These are phyloP conservation scores for Trametes sp. DNA, from an alignment of 1,284 basidiomycete species.

Conservation along the genomic window DNA sequence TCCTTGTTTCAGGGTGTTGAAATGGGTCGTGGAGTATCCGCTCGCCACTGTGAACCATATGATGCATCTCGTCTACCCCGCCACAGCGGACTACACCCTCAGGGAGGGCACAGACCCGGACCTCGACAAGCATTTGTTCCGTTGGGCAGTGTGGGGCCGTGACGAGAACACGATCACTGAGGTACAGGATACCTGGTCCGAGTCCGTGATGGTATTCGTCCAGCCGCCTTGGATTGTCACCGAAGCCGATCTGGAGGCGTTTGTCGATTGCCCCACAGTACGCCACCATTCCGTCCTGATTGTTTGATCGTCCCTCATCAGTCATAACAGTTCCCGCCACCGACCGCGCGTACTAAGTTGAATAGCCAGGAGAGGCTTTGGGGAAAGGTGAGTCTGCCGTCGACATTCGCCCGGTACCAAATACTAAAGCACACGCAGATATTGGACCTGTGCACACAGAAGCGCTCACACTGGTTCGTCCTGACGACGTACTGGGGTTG, in stretches of 20 bases:
- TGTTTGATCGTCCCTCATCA: background rate
- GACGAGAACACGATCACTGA: slow-evolving; percentile 24
- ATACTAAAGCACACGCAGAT: slow-evolving; percentile 43
- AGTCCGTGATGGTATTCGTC: slow-evolving; percentile 58
- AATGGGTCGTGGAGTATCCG: slow-evolving; percentile 59
- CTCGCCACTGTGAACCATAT: slow-evolving; percentile 61
- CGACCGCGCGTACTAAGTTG: slow-evolving; percentile 31
- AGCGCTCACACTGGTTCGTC: slow-evolving; percentile 67
- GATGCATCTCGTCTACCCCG: slow-evolving; percentile 56
- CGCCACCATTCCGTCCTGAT: slow-evolving; percentile 21
- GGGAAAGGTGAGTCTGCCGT: slow-evolving; percentile 60
- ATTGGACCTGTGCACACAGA: slow-evolving; percentile 67
- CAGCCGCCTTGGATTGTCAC: slow-evolving; percentile 74
- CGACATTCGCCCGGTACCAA: too few relatives aligned
- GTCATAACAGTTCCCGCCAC: slow-evolving; percentile 3
- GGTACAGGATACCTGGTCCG: slow-evolving; percentile 34
- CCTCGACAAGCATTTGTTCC: slow-evolving; percentile 52
- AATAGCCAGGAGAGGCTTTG: slow-evolving; percentile 62
- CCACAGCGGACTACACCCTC: slow-evolving; percentile 50
- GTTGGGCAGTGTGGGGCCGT: slow-evolving; percentile 58
- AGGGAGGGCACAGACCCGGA: slow-evolving; percentile 48
- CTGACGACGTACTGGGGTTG: slow-evolving; percentile 73
- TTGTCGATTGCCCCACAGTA: slow-evolving; percentile 57
- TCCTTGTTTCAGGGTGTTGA: slow-evolving; percentile 40
- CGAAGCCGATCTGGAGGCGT: slow-evolving; percentile 59